Conservation (phyloP, 2,329 filamentous ascomycete species). For the Amauroascus niger region DNA sequence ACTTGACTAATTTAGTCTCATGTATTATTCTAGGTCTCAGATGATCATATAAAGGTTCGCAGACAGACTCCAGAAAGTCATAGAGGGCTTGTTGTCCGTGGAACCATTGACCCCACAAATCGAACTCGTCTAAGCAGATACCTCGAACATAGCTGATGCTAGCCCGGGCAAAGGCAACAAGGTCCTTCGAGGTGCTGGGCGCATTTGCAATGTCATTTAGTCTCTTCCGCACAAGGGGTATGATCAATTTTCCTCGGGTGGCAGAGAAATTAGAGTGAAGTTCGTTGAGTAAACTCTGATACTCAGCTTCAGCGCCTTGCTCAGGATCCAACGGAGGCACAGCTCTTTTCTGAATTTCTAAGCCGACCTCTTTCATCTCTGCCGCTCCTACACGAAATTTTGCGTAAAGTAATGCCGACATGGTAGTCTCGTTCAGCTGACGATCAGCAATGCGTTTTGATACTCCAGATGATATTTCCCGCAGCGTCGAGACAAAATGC, state of each 20-base stretch:
- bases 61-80: constrained; percentile 57
- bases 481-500: constrained; percentile 54
- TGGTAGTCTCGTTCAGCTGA: constrained; percentile 61
- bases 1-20: constrained; percentile 55
- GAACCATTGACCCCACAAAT: constrained; percentile 59
- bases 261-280: constrained; percentile 55
- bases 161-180: constrained; percentile 55
- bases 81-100: constrained; percentile 53
- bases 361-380: constrained; percentile 55
- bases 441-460: constrained; percentile 54
- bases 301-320: constrained; percentile 51
- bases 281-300: constrained; percentile 56
- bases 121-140: constrained; percentile 58
- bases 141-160: constrained; percentile 57
- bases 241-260: constrained; percentile 48
- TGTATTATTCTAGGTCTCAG: constrained; percentile 56
- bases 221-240: constrained; percentile 55
- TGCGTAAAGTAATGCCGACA: constrained; percentile 60
- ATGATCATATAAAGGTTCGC: constrained; percentile 58
- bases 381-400: constrained; percentile 60
- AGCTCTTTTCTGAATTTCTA: constrained; percentile 59
- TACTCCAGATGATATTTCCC: constrained; percentile 53
- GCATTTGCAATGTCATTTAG: constrained; percentile 46
- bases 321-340: constrained; percentile 51
- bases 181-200: constrained; percentile 51